Evolutionary conservation across 495 filamentous ascomycete genomes (phyloP).

Genomic region (Trichoderma gamsii): DNA sequence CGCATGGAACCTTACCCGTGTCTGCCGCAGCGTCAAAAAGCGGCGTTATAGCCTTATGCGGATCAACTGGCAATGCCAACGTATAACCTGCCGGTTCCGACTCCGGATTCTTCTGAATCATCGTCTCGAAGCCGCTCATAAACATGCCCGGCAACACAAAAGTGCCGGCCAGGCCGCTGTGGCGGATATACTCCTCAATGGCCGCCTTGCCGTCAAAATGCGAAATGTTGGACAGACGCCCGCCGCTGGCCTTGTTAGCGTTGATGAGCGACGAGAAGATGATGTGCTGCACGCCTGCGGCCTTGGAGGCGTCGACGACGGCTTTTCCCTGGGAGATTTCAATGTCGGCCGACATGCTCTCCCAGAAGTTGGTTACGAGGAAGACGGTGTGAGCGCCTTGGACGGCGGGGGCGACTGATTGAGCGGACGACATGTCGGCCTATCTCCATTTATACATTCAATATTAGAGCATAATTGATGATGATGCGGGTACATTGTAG

Average conservation of each 20-base stretch:
- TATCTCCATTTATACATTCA: background rate
- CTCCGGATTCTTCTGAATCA: conserved; percentile 23
- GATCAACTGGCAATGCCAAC: conserved; percentile 36
- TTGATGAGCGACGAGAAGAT: conserved; percentile 40
- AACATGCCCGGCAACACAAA: conserved; percentile 55
- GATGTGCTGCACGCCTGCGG: conserved; percentile 38
- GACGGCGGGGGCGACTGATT: conserved; percentile 40
- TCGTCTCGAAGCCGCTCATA: conserved; percentile 46
- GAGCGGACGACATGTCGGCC: conserved; percentile 31
- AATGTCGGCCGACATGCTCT: conserved; percentile 24
- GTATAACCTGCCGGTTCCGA: conserved; percentile 31
- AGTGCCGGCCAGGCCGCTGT: conserved; percentile 41
- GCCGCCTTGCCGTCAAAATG: conserved; percentile 60
- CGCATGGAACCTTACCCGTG: conserved; percentile 30
- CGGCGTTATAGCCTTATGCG: conserved; percentile 37
- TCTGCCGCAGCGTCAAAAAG: conserved; percentile 50
- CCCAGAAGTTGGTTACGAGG: conserved; percentile 39
- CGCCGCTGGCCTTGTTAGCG: conserved; percentile 37
- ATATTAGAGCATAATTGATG: background rate
- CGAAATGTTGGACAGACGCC: conserved; percentile 43
- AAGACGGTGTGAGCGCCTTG: conserved; percentile 44
- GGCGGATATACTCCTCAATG: conserved; percentile 52
- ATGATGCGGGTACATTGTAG: conserved; percentile 22
- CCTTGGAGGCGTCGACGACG: conserved; percentile 42
- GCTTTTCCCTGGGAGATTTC: conserved; percentile 39